Evolutionary conservation across 768 basidiomycete genomes (phyloP).

Genomic region (Heimioporus sp.): DNA sequence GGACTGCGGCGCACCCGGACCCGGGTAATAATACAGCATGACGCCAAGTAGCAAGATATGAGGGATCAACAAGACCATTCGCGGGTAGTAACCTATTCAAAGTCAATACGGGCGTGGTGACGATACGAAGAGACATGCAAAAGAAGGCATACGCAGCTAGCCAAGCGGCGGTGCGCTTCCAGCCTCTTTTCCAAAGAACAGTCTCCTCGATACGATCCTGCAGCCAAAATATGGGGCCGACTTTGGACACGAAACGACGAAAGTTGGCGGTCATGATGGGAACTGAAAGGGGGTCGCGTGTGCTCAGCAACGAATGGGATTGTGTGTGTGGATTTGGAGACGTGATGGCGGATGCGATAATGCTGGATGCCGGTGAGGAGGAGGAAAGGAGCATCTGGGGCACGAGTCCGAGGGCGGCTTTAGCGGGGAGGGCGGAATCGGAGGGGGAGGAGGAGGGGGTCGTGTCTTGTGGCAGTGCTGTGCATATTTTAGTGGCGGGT

Average conservation of each 20-base stretch:
- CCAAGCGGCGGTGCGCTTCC: constrained; percentile 71
- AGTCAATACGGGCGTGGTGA: neutral
- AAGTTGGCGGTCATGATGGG: constrained; percentile 66
- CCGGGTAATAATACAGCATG: constrained; percentile 65
- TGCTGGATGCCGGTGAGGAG: constrained; percentile 2
- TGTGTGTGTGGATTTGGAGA: constrained; percentile 6
- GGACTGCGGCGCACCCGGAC: constrained; percentile 27
- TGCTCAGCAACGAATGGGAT: constrained; percentile 36
- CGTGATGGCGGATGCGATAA: constrained; percentile 20
- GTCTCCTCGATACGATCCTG: constrained; percentile 88
- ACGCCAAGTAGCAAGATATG: constrained; percentile 59
- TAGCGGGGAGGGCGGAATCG: constrained; percentile 21
- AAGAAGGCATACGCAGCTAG: constrained; percentile 75
- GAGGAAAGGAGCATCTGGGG: constrained; percentile 37
- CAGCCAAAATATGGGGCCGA: constrained; percentile 85
- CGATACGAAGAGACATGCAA: constrained; percentile 49
- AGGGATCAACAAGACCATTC: constrained; percentile 67
- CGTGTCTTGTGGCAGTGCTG: constrained; percentile 35
- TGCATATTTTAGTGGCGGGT: constrained; percentile 41
- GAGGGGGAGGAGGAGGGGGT: constrained; percentile 4
- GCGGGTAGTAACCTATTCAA: constrained; percentile 69
- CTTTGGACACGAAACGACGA: constrained; percentile 70
- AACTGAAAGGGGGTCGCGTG: constrained; percentile 69
- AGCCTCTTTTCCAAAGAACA: constrained; percentile 75
- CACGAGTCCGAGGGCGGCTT: constrained; percentile 35